Base-by-base conservation (phyloP, 208 protist species). In the Novymonas esmeraldas region DNA sequence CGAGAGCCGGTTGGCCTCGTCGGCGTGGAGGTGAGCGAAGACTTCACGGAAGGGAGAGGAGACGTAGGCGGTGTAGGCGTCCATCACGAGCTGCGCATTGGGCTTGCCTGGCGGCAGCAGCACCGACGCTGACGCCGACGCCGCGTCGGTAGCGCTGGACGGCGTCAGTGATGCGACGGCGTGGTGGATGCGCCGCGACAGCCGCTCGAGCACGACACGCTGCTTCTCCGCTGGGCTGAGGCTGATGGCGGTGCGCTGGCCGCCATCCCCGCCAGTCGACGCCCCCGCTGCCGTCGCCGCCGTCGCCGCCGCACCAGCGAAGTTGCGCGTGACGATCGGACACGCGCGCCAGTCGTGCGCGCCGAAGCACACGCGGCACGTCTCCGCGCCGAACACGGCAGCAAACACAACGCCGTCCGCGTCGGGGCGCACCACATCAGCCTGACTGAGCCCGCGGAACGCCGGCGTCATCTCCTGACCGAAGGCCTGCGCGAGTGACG, bases 291-390 rank as follows among this genome's bases (percentile, higher is more conserved):
- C 24, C 31, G 52, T 36, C 5, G 46, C 29, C 57, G 65, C 16
- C 50, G 42, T 28, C 28, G 16, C n/a, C 9, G 51, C 41, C 0
- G 67, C 58, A 6, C 38, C 28, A 28, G 71, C 78, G 46, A 96
- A 96, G 76, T 96, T 74, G 18, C 90, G 82, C 14, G 90, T 96
- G 54, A 96, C 69, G 38, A 96, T 90, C 20, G 90, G 90, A 62
- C 90, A 96, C 10, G 39, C 48, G 31, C 79, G 64, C 85, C 81
- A 91, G 66, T 78, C 78, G 42, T 96, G 90, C 36, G 28, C 22
- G 34, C 90, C 87, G 65, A 96, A 92, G 67, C 90, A 96, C 24
- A 89, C 81, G 18, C 77, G 85, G 52, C 90, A 96, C 26, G 87
- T 94, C 50, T 62, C 20, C 26, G 81, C 51, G 4, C 78, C 76